Conservation (phyloP, 2,329 filamentous ascomycete species). For the Lecanosticta acicola region DNA sequence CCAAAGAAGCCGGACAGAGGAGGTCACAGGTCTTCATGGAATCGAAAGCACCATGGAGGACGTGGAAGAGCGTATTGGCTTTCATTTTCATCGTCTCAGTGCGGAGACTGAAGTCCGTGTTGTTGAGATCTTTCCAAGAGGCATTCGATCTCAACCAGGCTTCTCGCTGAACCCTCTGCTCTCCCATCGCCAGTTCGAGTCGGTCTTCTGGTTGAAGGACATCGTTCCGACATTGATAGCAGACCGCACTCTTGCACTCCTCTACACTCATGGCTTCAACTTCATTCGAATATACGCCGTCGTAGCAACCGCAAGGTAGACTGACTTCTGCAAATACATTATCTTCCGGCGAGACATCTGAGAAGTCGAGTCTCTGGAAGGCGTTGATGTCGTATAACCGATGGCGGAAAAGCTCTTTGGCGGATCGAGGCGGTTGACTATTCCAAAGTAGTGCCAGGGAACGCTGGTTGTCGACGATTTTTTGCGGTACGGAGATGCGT, state of each 20-base stretch:
- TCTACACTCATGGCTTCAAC: no score
- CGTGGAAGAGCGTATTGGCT: not conserved
- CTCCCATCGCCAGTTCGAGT: not conserved
- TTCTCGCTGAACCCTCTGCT: not conserved
- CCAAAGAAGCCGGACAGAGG: not conserved
- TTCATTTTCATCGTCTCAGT: not conserved
- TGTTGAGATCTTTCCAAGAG: not conserved
- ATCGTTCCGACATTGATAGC: no score
- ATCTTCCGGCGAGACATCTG: no score
- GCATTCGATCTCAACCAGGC: not conserved
- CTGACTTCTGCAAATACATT: no score
- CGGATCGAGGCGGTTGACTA: not conserved
- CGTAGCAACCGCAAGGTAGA: no score
- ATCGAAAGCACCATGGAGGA: not conserved
- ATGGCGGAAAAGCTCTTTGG: no score
- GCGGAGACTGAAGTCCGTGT: not conserved
- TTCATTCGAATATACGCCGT: no score
- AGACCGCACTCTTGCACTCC: no score
- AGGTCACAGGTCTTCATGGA: not conserved
- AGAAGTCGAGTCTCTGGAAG: no score
- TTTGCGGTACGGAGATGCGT: not conserved
- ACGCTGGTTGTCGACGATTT: not conserved
- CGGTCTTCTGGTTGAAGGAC: no score
- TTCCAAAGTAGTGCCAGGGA: not conserved
- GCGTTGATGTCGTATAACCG: no score